These are phyloP conservation scores for Fusarium oxysporum DNA, from an alignment of 2,329 filamentous ascomycete genomes.

Conservation along the genomic window DNA sequence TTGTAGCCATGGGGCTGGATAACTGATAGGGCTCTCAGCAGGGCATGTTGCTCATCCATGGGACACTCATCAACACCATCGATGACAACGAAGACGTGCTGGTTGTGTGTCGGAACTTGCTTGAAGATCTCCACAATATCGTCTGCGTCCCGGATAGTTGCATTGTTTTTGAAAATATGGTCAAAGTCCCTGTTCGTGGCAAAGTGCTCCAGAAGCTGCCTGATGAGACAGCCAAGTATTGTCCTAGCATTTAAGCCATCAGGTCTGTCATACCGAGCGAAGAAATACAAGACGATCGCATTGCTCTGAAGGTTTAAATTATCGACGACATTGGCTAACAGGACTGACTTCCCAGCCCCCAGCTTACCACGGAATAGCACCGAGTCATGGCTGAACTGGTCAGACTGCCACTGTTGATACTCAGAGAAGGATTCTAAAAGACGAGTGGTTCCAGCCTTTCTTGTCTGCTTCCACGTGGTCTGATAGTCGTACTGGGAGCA, in stretches of 20 bases:
- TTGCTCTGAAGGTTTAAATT: constrained; percentile 46
- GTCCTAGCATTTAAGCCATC: constrained; percentile 46
- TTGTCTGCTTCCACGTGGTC: constrained; percentile 55
- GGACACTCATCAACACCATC: constrained; percentile 40
- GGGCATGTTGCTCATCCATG: background rate
- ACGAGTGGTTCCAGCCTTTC: constrained; percentile 53
- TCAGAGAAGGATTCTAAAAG: constrained; percentile 6
- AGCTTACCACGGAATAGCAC: constrained; percentile 55
- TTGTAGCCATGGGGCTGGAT: background rate
- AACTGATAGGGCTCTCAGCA: background rate
- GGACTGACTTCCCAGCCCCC: constrained; percentile 59
- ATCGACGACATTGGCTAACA: constrained; percentile 57
- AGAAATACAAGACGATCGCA: constrained; percentile 44
- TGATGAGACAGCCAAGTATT: constrained; percentile 49
- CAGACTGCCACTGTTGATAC: constrained; percentile 38
- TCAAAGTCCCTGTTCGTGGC: fast-evolving
- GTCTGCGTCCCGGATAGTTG: background rate
- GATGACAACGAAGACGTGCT: constrained; percentile 3
- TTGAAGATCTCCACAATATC: background rate
- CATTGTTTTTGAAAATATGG: background rate
- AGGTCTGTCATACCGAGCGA: constrained; percentile 47
- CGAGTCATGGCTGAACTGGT: constrained; percentile 24
- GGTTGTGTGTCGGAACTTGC: background rate
- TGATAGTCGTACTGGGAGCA: constrained; percentile 57
- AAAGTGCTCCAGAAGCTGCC: constrained; percentile 47